Conservation (phyloP, 1,139 yeast species). For the Suhomyces guaymorum region DNA sequence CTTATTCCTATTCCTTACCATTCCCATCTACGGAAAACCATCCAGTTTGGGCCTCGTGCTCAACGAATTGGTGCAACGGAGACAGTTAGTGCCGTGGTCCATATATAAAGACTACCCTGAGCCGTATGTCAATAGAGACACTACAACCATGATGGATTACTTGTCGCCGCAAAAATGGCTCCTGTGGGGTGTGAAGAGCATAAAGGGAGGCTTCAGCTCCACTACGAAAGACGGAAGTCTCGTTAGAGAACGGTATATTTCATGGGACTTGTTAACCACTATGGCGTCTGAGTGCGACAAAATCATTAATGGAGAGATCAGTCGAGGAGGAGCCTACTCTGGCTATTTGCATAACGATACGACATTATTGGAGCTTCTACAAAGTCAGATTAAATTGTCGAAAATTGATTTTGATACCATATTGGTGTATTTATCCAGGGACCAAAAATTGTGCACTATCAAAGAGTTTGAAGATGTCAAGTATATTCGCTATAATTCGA, state of each 20-base stretch:
- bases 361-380: conserved; percentile 19
- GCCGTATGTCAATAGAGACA: conserved; percentile 13
- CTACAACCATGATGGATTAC: conserved; percentile 15
- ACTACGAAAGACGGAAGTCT: conserved; percentile 17
- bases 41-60: conserved; percentile 25
- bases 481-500: conserved; percentile 27
- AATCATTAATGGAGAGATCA: conserved; percentile 9
- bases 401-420: conserved; percentile 27
- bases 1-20: conserved; percentile 21
- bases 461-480: conserved; percentile 14
- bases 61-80: conserved; percentile 26
- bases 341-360: conserved; percentile 23
- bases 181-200: conserved; percentile 17
- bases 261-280: conserved; percentile 24
- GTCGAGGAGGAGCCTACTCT: conserved; percentile 20
- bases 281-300: conserved; percentile 17
- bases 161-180: conserved; percentile 27
- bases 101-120: conserved; percentile 1
- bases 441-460: conserved; percentile 19
- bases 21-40: conserved; percentile 36
- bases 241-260: conserved; percentile 28
- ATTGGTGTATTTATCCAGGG: conserved; percentile 29
- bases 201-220: conserved; percentile 10
- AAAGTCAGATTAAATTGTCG: conserved; percentile 17
- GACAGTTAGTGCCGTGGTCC: conserved; percentile 26